Evolutionary conservation across 179 eudicot species (phyloP), one percentile per base, ranked within the genome.

Genomic region (Camellia oleifera): DNA sequence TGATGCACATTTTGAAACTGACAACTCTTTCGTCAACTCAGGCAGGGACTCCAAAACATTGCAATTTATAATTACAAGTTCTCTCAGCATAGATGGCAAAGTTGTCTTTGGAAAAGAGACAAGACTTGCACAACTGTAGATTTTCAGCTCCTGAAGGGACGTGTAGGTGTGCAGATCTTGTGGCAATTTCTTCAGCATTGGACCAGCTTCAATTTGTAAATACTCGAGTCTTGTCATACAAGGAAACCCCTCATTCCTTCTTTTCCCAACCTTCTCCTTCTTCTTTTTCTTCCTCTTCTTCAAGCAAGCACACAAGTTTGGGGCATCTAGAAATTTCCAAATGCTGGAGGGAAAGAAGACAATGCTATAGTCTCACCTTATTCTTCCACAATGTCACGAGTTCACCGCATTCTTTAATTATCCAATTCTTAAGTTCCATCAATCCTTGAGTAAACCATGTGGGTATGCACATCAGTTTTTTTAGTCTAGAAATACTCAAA

Each of bases 171-270:
- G 53, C n/a, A 75, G 68, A 45, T 54, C 54, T 10, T 6, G 66
- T n/a, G 77, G 78, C 11, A 75, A 32, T 42, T 75, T 60, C 78
- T 75, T 48, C 2, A 75, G 8, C 40, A 15, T 75, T 4, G 5
- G 8, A 45, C 78, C 44, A n/a, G 0, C 9, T 4, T 2, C 0
- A 17, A 75, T 60, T 17, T n/a, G 0, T 45, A 75, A 57, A 7
- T 40, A 7, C 23, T 74, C 20, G 3, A 74, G 17, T 23, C 44
- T 50, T 56, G 48, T 17, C 2, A 56, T 26, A 17, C 71, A 67
- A 67, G 71, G 71, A 11, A 67, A n/a, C 48, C 32, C 40, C 20
- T 63, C 26, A 63, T 18, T 62, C 26, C 66, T 0, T 7, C 5
- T 7, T 7, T 18, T 13, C 13, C n/a, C 32, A 0, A n/a, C 66